These are phyloP conservation scores for Bjerkandera adusta DNA, from an alignment of 1,284 basidiomycete species.

Conservation along the genomic window DNA sequence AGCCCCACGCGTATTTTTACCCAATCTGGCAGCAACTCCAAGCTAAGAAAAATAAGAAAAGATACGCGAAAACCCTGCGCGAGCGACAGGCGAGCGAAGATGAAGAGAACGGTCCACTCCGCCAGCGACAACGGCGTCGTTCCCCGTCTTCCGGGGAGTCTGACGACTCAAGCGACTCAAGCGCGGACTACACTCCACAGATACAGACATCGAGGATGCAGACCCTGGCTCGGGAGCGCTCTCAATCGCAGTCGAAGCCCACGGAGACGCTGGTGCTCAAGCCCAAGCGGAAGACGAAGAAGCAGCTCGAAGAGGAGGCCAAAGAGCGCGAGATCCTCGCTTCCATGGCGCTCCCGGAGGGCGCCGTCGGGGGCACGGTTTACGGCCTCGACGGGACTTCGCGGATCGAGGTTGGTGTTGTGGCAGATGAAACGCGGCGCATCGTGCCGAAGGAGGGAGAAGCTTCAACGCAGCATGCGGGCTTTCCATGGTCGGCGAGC, in stretches of 20 bases:
- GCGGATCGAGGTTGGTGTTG: slow-evolving; percentile 21
- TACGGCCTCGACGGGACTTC: slow-evolving; percentile 18
- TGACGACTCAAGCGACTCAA: background rate
- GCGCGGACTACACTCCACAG: background rate
- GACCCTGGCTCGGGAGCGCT: background rate
- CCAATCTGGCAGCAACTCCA: background rate
- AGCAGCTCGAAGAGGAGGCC: slow-evolving; percentile 2
- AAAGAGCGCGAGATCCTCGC: background rate
- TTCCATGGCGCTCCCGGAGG: slow-evolving; percentile 4
- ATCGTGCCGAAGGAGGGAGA: too few species aligned
- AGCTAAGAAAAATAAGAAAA: background rate
- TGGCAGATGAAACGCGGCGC: slow-evolving; percentile 14
- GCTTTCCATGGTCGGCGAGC: too few species aligned
- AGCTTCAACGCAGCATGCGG: too few species aligned
- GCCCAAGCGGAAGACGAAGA: slow-evolving; percentile 2
- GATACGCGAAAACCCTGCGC: too few species aligned
- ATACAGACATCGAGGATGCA: background rate
- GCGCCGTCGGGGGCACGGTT: slow-evolving; percentile 21
- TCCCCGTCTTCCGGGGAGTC: background rate
- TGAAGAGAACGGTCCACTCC: background rate
- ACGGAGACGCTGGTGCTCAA: background rate
- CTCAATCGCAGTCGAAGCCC: background rate
- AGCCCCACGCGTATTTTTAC: background rate
- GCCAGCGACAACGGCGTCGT: background rate
- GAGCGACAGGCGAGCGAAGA: background rate